Percentiles rank a stretch among this genome's conserved stretches.
Evolutionary conservation across 768 basidiomycete genomes (phyloP).

Genomic region (Astraeus odoratus): DNA sequence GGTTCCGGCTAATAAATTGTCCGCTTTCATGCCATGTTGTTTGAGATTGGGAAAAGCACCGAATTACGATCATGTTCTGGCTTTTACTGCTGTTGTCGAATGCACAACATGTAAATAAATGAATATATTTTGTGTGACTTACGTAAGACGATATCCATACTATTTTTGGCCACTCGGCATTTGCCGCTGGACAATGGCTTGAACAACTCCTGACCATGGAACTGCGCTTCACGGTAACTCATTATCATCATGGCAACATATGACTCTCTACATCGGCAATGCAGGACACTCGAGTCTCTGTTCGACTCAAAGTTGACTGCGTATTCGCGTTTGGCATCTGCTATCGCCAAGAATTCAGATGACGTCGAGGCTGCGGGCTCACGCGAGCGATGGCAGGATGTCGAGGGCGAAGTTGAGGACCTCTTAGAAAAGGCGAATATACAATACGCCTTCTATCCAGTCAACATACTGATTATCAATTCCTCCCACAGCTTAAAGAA

Average conservation of each 20-base stretch:
- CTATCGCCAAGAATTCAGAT: slow-evolving; percentile 42
- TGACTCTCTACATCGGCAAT: slow-evolving; percentile 86
- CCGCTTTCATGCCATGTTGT: too few relatives aligned
- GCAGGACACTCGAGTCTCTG: slow-evolving; percentile 87
- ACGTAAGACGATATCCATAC: too few relatives aligned
- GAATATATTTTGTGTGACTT: too few relatives aligned
- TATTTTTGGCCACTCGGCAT: too few relatives aligned
- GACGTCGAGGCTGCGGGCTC: slow-evolving; percentile 70
- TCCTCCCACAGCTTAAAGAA: slow-evolving; percentile 63
- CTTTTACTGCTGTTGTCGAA: too few relatives aligned
- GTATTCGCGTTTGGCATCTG: slow-evolving; percentile 80
- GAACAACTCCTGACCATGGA: slow-evolving; percentile 20
- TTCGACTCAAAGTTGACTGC: slow-evolving; percentile 88
- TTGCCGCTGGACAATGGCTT: slow-evolving; percentile 12
- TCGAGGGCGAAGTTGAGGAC: slow-evolving; percentile 84
- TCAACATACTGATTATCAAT: slow-evolving; percentile 8
- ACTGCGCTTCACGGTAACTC: slow-evolving; percentile 12
- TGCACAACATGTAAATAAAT: too few relatives aligned
- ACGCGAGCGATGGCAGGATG: slow-evolving; percentile 66
- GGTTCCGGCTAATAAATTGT: too few relatives aligned
- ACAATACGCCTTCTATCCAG: neutral
- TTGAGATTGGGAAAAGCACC: too few relatives aligned
- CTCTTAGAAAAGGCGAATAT: slow-evolving; percentile 70
- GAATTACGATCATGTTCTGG: too few relatives aligned
- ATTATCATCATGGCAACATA: slow-evolving; percentile 57